Conservation (phyloP, 1,284 basidiomycete genomes). For the Ceratobasidium papillatum region DNA sequence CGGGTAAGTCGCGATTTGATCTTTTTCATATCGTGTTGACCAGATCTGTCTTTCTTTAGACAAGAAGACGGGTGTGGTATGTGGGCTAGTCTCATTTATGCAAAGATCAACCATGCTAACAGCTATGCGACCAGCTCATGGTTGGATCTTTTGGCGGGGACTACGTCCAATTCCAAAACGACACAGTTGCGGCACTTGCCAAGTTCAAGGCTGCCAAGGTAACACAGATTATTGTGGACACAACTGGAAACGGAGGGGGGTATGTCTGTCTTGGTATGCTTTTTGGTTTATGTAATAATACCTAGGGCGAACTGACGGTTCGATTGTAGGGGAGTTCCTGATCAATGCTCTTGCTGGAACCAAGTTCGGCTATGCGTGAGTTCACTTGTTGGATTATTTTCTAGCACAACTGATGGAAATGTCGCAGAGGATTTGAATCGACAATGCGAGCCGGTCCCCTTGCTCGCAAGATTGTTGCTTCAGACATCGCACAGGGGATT, state of each 20-base stretch:
- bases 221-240: conserved; percentile 63
- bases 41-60: conserved; percentile 42
- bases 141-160: conserved; percentile 63
- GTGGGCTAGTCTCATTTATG: not conserved
- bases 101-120: not conserved
- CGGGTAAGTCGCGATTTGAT: conserved; percentile 48
- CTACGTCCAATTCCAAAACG: conserved; percentile 62
- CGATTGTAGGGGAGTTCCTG: conserved; percentile 54
- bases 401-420: conserved; percentile 47
- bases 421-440: conserved; percentile 60
- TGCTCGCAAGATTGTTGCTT: conserved; percentile 26
- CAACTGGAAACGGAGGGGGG: conserved; percentile 68
- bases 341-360: conserved; percentile 56
- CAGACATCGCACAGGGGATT: conserved; percentile 28
- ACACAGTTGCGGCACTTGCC: conserved; percentile 59
- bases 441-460: conserved; percentile 52
- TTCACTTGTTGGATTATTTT: conserved; percentile 55
- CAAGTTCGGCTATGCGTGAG: conserved; percentile 62
- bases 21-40: not conserved
- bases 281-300: not conserved
- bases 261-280: conserved; percentile 36
- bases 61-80: conserved; percentile 67
- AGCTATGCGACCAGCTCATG: conserved; percentile 37
- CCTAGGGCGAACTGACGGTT: conserved; percentile 56
- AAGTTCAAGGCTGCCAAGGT: conserved; percentile 61